Percentiles rank a stretch among this genome's conserved stretches.
Conservation (phyloP, 345 rosid species). For the Gossypium turneri region DNA sequence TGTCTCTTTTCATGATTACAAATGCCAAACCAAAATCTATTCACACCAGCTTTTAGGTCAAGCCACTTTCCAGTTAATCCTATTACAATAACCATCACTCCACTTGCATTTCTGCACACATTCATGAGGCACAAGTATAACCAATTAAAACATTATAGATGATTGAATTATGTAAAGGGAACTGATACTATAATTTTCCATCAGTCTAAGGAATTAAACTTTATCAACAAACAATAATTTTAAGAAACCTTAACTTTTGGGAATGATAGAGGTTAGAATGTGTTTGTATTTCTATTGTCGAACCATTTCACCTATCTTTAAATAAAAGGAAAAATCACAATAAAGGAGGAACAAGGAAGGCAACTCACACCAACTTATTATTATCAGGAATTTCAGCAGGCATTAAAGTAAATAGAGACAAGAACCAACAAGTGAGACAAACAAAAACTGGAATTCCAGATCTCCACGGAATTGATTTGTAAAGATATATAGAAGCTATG, state of each 20-base stretch:
- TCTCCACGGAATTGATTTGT: slow-evolving; percentile 65
- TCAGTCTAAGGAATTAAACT: neutral
- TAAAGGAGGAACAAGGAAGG: slow-evolving; percentile 12
- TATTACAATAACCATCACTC: slow-evolving; percentile 55
- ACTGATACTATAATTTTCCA: slow-evolving; percentile 9
- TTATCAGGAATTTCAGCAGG: slow-evolving; percentile 98
- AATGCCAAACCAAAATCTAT: slow-evolving; percentile 64
- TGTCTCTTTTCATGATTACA: slow-evolving; percentile 44
- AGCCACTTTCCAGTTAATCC: slow-evolving; percentile 81
- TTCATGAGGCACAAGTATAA: slow-evolving; percentile 18
- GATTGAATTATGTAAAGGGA: slow-evolving; percentile 14
- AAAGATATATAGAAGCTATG: slow-evolving; percentile 53
- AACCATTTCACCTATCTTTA: slow-evolving; percentile 7
- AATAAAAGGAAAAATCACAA: slow-evolving; percentile 6
- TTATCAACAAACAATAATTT: neutral
- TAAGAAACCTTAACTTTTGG: neutral
- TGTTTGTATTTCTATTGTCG: neutral
- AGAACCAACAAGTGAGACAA: slow-evolving; percentile 68
- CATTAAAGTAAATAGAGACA: slow-evolving; percentile 85
- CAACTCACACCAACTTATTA: slow-evolving; percentile 75
- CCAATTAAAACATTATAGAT: slow-evolving; percentile 17
- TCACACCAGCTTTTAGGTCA: slow-evolving; percentile 56
- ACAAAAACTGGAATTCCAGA: slow-evolving; percentile 73
- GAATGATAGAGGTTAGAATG: neutral
- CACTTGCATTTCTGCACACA: slow-evolving; percentile 65